Percentiles rank a stretch among this genome's conserved stretches.
Evolutionary conservation across 2,329 filamentous ascomycete species (phyloP).

Genomic region (Fonsecaea pedrosoi): DNA sequence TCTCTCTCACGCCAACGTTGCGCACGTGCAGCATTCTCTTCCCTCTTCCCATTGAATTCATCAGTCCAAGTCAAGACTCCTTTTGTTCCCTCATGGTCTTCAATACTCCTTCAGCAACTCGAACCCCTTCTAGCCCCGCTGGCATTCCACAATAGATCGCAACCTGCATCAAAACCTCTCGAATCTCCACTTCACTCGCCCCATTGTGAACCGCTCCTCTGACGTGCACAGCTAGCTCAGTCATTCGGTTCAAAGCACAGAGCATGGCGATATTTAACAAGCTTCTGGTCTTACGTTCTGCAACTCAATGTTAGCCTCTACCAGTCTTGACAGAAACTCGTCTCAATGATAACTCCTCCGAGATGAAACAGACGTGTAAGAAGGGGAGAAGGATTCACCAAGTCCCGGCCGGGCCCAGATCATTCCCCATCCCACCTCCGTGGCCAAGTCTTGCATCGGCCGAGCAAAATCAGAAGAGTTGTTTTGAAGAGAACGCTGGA

Average conservation of each 20-base stretch:
- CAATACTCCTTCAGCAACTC: conserved; percentile 41
- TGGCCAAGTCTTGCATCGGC: conserved; percentile 68
- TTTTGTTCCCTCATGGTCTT: conserved; percentile 32
- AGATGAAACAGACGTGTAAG: background rate
- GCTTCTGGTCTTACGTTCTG: conserved; percentile 62
- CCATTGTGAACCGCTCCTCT: conserved; percentile 69
- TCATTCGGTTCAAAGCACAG: conserved; percentile 64
- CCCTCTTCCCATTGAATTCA: background rate
- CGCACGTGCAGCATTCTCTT: background rate
- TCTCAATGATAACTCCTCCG: background rate
- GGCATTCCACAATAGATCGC: conserved; percentile 53
- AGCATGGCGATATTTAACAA: conserved; percentile 71
- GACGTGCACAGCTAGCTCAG: conserved; percentile 68
- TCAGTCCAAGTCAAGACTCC: conserved; percentile 3
- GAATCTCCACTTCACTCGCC: conserved; percentile 65
- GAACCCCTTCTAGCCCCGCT: conserved; percentile 52
- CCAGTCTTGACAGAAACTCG: background rate
- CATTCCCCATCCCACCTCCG: conserved; percentile 69
- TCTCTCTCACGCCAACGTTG: background rate
- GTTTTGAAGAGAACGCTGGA: conserved; percentile 54
- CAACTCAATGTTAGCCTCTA: background rate
- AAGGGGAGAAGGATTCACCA: conserved; percentile 42
- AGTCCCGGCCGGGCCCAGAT: conserved; percentile 70
- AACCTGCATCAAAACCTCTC: conserved; percentile 54
- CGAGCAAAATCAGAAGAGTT: conserved; percentile 65